Percentiles rank a stretch among this genome's conserved stretches.
These are phyloP conservation scores for Inonotus obliquus DNA, from an alignment of 1,284 basidiomycete species.

Conservation along the genomic window DNA sequence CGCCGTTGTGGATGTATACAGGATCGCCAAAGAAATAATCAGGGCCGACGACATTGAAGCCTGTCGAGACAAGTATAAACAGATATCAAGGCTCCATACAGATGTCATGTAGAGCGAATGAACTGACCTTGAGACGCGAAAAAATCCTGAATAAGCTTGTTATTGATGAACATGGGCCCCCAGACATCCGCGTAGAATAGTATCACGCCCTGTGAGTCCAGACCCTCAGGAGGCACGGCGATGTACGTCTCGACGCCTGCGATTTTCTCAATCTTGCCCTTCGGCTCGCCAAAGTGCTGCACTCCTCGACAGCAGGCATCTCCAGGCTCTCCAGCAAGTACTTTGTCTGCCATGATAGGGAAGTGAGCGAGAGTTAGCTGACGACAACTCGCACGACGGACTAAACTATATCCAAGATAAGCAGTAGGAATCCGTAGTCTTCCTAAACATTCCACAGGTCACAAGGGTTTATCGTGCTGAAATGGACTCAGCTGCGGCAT, in stretches of 20 bases:
- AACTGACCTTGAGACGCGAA: constrained; percentile 43
- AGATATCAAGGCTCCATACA: not conserved
- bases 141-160: constrained; percentile 47
- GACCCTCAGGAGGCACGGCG: constrained; percentile 35
- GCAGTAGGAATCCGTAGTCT: not conserved
- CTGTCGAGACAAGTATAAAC: constrained; percentile 27
- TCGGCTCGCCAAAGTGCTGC: constrained; percentile 43
- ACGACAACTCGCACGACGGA: constrained; percentile 1
- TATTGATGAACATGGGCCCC: constrained; percentile 45
- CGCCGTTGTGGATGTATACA: constrained; percentile 32
- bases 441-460: not conserved
- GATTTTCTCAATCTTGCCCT: constrained; percentile 38
- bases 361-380: not conserved
- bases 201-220: constrained; percentile 35
- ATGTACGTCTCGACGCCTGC: constrained; percentile 48
- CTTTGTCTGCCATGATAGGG: constrained; percentile 8
- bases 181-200: constrained; percentile 46
- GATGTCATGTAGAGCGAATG: not conserved
- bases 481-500: not conserved
- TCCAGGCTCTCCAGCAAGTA: constrained; percentile 32
- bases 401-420: not conserved
- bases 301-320: constrained; percentile 44
- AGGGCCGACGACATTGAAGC: constrained; percentile 47
- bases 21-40: constrained; percentile 57
- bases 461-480: not conserved